A percentile compares a stretch with the other conserved stretches of the same genome.
Conservation (phyloP, 345 rosid genomes). For the Reutealis trisperma region DNA sequence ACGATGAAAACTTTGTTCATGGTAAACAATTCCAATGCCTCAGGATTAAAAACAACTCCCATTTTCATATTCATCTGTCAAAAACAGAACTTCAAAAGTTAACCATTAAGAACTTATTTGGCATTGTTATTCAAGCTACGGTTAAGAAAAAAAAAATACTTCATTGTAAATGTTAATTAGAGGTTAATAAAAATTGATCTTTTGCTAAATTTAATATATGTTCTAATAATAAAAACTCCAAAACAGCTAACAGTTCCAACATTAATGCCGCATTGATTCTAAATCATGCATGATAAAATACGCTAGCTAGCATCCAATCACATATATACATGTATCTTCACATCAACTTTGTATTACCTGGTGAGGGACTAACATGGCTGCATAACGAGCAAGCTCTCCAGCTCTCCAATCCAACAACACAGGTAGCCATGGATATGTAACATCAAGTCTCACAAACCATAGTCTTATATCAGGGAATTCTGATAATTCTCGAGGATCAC, state of each 20-base stretch:
- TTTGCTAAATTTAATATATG: no score
- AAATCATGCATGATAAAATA: no score
- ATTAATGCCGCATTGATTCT: no score
- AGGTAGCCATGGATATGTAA: conserved; percentile 82
- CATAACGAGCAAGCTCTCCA: conserved; percentile 87
- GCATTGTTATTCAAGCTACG: no score
- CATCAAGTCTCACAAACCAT: conserved; percentile 91
- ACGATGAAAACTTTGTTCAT: conserved; percentile 75
- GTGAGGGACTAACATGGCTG: conserved; percentile 87
- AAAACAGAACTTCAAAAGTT: background rate
- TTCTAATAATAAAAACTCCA: no score
- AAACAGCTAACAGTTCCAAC: no score
- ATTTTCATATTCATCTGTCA: conserved; percentile 78
- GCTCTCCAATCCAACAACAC: conserved; percentile 85
- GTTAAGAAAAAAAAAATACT: no score
- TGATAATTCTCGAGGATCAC: conserved; percentile 71
- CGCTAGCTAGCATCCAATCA: background rate
- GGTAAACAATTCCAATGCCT: conserved; percentile 75
- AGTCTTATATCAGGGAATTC: conserved; percentile 82
- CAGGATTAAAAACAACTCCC: conserved; percentile 90
- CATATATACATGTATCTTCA: no score
- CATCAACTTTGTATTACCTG: conserved; percentile 43
- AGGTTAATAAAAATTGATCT: background rate
- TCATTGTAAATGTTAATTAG: no score
- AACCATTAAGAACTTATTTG: background rate